Evolutionary conservation across 805 yeast genomes (phyloP), one percentile per base, ranked within the genome.

Genomic region (Schwanniomyces sp.): DNA sequence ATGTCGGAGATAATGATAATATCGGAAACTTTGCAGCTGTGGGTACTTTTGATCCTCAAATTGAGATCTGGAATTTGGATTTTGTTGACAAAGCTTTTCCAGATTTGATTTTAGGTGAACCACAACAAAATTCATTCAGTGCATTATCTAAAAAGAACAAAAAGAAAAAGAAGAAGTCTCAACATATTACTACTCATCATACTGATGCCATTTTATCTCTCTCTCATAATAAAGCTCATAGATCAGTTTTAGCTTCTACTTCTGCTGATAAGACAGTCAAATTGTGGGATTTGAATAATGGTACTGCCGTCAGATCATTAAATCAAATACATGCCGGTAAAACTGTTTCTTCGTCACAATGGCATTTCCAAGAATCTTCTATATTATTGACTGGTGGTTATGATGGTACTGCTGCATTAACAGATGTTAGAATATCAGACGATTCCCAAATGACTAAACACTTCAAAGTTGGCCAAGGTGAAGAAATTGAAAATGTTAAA

Each of bases 41-140:
- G 54, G 98, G 98, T 63, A 88, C 98, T 2, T 92, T 94, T 64
- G 98, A 92, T 58, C 99, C 99, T 36, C 95, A 88, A 62, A 92
- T 94, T 67, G 99, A 94, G 70, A 80, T 94, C 51, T 94, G 98
- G 98, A 91, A 94, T 67, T 74, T 94, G 59, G 99, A 94, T 65
- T 84, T 86, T 53, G 75, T 92, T 30, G 98, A 94, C 57, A 90
- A 90, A 60, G 92, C 96, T 25, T 92, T 88, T 78, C 99, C 99
- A 11, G 96, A 91, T 62, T 79, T 87, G 55, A 90, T 94, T 52
- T 75, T 94, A 50, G 98, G 99, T 44, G 96, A 88, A 62, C 82
- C 83, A 9, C 76, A 75, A 40, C 61, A 64, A 60, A 63, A 70
- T 53, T 69, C 74, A 34, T 64, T 74, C 44, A 71, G 75, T 52